Evolutionary conservation across 2,329 filamentous ascomycete species (phyloP), one percentile per base, ranked within the genome.

Genomic region (Shiraia bambusicola): DNA sequence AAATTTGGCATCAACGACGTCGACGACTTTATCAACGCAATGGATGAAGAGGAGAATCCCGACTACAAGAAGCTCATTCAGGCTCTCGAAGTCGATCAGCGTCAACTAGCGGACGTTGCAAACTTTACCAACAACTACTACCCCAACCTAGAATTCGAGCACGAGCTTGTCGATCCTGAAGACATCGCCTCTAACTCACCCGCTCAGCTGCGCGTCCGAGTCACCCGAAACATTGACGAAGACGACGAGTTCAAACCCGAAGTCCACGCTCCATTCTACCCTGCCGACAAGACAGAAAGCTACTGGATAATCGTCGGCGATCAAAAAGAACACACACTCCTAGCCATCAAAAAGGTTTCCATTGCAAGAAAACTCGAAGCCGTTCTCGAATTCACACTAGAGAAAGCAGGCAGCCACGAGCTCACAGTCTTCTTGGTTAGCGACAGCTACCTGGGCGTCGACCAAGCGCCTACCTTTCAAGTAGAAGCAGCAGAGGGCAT

Each of bases 221-320:
- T 98, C 49, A 83, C 88, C 57, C 86, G 93, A 24, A 90, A 95
- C 59, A 73, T 92, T 4, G 81, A 83, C n/a, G 81, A 83, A 9
- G 81, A 83, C 28, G 82, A 86, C 38, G 85, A 80, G 15, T 80
- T 87, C 12, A 89, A 96, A 66, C 81, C 86, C 2, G 85, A 84
- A 1, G 94, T 97, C 2, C 91, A 97, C 65, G 91, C 92, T 37
- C 93, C 93, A 0, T 98, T 97, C 77, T 98, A 93, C 66, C 91
- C 93, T 1, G 76, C 70, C 35, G 86, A 86, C 69, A 98, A 98
- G 78, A 86, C 88, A 75, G 93, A 98, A 77, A 95, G 93, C 66
- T 98, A 91, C 91, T 98, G 93, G 93, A 74, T 98, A 41, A 88
- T 98, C 14, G 88, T 98, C 25, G 92, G 91, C 22, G 91, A 97